A percentile compares a stretch with the other conserved stretches of the same genome.
phyloP scores from a whole-genome alignment of 2,329 filamentous ascomycete species.

The Clonostachys rosea region DNA sequence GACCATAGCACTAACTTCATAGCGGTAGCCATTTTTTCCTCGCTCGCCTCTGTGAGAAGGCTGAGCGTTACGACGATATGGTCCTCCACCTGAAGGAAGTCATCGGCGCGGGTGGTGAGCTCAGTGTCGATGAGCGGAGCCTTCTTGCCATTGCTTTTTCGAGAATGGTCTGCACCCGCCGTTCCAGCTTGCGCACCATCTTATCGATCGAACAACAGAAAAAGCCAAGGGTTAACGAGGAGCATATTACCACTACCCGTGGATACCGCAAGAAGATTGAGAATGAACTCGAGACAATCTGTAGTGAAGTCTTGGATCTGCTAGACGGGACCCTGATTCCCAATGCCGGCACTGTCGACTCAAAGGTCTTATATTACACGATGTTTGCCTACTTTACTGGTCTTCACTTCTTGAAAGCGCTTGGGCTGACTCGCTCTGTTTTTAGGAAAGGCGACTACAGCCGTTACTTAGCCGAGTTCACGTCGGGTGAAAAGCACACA shows the following conservation, averaged over 20 bases:
- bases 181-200: conserved; percentile 99
- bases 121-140: conserved; percentile 96
- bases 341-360: conserved; percentile 94
- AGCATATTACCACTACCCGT: conserved; percentile 90
- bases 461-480: conserved; percentile 92
- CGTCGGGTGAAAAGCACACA: conserved; percentile 89
- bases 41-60: conserved; percentile 99
- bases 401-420: background rate
- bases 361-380: conserved; percentile 99
- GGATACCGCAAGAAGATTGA: conserved; percentile 99
- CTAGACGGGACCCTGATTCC: conserved; percentile 91
- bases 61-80: conserved; percentile 99
- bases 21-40: conserved; percentile 92
- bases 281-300: conserved; percentile 93
- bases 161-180: conserved; percentile 97
- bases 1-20: too few species aligned
- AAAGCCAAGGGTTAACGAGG: conserved; percentile 96
- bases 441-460: conserved; percentile 94
- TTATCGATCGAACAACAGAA: conserved; percentile 99
- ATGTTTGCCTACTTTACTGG: conserved; percentile 55
- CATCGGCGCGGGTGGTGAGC: conserved; percentile 77
- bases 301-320: conserved; percentile 94
- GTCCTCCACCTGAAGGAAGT: conserved; percentile 99
- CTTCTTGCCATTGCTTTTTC: conserved; percentile 98
- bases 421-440: too few species aligned